Conservation (phyloP, 495 filamentous ascomycete species). For the Cenococcum geophilum region DNA sequence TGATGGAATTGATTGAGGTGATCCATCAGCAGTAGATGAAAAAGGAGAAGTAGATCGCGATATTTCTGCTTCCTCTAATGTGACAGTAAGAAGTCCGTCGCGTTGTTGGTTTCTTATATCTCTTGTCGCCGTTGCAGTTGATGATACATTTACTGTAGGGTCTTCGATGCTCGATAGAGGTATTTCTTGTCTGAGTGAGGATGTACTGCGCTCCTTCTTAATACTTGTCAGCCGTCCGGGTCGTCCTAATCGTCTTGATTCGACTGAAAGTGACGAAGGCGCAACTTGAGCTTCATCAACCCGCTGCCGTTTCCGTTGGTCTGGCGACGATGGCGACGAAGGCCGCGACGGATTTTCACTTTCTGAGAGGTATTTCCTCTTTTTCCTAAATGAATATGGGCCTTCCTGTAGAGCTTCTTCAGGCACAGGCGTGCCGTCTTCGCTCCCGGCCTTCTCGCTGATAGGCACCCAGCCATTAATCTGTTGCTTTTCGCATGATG, state of each 20-base stretch:
- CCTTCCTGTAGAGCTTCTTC: constrained; percentile 7
- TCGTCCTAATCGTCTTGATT: background rate
- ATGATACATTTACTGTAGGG: constrained; percentile 14
- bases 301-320: constrained; percentile 14
- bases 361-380: constrained; percentile 24
- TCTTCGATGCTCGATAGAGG: constrained; percentile 28
- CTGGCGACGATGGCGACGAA: background rate
- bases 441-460: constrained; percentile 3
- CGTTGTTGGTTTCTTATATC: constrained; percentile 24
- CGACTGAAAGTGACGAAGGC: background rate
- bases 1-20: constrained; percentile 19
- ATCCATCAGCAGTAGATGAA: constrained; percentile 11
- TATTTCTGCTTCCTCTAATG: constrained; percentile 19
- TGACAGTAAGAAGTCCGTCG: constrained; percentile 16
- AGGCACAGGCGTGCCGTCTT: constrained; percentile 3
- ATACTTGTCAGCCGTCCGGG: constrained; percentile 4
- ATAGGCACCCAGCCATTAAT: constrained; percentile 71
- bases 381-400: constrained; percentile 28
- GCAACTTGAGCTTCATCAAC: background rate
- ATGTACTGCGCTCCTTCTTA: constrained; percentile 23
- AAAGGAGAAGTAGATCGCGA: constrained; percentile 14
- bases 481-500: constrained; percentile 69
- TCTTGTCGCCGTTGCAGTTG: constrained; percentile 9
- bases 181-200: constrained; percentile 22
- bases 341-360: background rate